Evolutionary conservation across 1,284 basidiomycete species (phyloP), one percentile per base, ranked within the genome.

Genomic region (Sporisorium reilianum): DNA sequence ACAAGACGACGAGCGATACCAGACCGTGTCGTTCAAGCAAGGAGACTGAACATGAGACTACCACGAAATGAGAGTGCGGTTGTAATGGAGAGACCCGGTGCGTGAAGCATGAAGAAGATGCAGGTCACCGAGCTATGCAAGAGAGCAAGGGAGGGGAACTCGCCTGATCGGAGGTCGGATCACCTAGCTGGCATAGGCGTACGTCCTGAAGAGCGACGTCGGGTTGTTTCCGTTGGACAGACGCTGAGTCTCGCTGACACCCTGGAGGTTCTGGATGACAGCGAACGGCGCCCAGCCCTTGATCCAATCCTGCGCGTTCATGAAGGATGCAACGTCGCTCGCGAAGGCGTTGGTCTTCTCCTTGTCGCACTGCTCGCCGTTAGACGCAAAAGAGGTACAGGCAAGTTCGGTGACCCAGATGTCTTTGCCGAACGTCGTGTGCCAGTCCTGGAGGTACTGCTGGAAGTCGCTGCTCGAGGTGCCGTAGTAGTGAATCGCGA

Each of bases 321-420:
- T 70, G 59, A 71, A 83, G 26, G 58, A 46, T 11, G 61, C 76
- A 11, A 86, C 84, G 62, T 87, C 87, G 64, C 85, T 85, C 11
- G 82, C 80, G 79, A 87, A 87, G 63, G 87, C 85, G 14, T 75
- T 76, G n/a, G 81, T 78, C n/a, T 87, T 82, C 16, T 73, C 48
- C 55, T 85, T 81, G 10, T 86, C 82, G 46, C 85, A 81, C 44
- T 82, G 81, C 2, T 2, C 86, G 86, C 28, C 80, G n/a, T n/a
- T n/a, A n/a, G n/a, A n/a, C n/a, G n/a, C 75, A 34, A 78, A 77
- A 53, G 87, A 85, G 8, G 53, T 41, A 62, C 78, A 80, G 0
- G 78, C 77, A 16, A 61, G 55, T 40, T 82, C 81, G 12, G 81
- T 82, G 22, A 82, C 70, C 78, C 78, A 81, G 63, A 82, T 72